A percentile compares a stretch with the other conserved stretches of the same genome.
These are phyloP conservation scores for Trichosporon ovoides DNA, from an alignment of 1,284 basidiomycete genomes.

Conservation along the genomic window DNA sequence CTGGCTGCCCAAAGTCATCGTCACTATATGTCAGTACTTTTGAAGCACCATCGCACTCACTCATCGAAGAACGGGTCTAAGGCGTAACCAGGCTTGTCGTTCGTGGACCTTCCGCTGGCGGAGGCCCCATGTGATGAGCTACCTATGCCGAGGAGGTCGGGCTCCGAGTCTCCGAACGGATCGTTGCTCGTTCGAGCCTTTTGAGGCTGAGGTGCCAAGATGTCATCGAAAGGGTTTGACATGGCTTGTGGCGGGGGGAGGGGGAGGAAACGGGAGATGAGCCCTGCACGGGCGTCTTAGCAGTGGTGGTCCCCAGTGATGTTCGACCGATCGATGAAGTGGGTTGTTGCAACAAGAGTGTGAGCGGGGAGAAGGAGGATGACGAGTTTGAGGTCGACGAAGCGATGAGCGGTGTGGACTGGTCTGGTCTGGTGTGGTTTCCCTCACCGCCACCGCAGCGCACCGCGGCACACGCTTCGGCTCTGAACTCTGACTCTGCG, in stretches of 20 bases:
- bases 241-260: conserved; percentile 12
- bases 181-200: conserved; percentile 23
- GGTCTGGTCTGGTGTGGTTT: too few species aligned
- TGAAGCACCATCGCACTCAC: conserved; percentile 21
- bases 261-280: background rate
- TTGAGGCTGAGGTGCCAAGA: conserved; percentile 36
- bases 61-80: conserved; percentile 50
- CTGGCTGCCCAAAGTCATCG: conserved; percentile 38
- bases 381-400: too few species aligned
- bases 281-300: background rate
- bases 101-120: background rate
- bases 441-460: too few species aligned
- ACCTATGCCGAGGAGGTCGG: conserved; percentile 15
- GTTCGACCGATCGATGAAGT: background rate
- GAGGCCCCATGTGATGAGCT: background rate
- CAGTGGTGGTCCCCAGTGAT: background rate
- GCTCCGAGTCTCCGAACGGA: conserved; percentile 32
- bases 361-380: background rate
- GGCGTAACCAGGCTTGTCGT: conserved; percentile 30
- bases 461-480: background rate
- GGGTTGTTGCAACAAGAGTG: background rate
- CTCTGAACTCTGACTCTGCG: background rate
- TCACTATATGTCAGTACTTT: conserved; percentile 32
- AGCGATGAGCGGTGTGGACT: too few species aligned
- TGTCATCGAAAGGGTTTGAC: conserved; percentile 46